Percentiles rank a stretch among this genome's conserved stretches.
phyloP scores from a whole-genome alignment of 169 alveolate genomes.

The Cryptosporidium ryanae region DNA sequence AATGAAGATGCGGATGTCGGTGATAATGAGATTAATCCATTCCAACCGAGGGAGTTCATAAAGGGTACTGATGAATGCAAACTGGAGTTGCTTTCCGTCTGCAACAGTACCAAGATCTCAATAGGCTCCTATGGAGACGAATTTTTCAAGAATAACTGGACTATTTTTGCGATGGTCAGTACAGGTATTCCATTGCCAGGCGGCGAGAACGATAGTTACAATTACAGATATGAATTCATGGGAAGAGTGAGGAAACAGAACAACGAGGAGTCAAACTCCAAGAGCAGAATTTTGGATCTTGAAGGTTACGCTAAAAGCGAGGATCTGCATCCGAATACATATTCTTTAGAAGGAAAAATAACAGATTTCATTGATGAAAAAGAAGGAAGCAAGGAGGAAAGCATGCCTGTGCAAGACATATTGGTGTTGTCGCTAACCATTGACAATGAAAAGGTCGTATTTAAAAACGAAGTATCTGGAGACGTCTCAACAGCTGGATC shows the following conservation, averaged over 20 bases:
- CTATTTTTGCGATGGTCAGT: conserved; percentile 42
- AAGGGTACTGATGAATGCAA: conserved; percentile 48
- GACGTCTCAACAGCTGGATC: conserved; percentile 48
- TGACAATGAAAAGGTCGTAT: conserved; percentile 21
- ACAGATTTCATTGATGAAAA: conserved; percentile 6
- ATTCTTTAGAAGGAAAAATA: too few species aligned
- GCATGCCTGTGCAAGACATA: too few species aligned
- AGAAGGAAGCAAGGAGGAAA: background rate
- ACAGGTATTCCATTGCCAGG: conserved; percentile 30
- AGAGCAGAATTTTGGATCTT: too few species aligned
- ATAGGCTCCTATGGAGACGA: background rate
- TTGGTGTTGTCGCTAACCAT: conserved; percentile 22
- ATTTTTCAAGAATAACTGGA: conserved; percentile 45
- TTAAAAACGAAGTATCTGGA: conserved; percentile 43
- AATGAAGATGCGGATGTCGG: background rate
- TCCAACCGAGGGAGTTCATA: conserved; percentile 36
- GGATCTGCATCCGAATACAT: too few species aligned
- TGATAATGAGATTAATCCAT: conserved; percentile 39
- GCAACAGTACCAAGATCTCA: conserved; percentile 38
- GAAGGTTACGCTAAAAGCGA: too few species aligned
- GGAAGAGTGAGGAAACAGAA: too few species aligned
- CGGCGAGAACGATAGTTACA: conserved; percentile 2
- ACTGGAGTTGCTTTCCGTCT: conserved; percentile 19
- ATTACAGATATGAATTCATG: conserved; percentile 23
- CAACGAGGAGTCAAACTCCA: too few species aligned